Conservation (phyloP, 176 grass and related monocot species). For the Dactylis glomerata region DNA sequence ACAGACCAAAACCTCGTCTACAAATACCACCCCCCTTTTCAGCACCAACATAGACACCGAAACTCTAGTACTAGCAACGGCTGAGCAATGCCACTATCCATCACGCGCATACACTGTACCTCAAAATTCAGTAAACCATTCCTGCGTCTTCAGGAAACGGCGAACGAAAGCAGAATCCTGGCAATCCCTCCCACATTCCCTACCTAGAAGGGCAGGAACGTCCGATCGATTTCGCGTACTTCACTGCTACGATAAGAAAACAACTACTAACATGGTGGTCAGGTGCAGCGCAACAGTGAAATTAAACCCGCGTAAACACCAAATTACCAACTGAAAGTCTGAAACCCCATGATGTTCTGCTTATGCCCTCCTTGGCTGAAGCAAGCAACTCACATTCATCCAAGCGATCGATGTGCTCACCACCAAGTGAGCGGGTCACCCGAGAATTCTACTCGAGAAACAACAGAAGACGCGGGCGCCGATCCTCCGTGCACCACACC, state of each 20-base stretch:
- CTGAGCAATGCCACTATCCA: slow-evolving; percentile 4
- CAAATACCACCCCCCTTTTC: background rate
- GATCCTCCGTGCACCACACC: background rate
- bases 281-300: no score
- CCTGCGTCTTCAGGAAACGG: slow-evolving; percentile 2
- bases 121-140: background rate
- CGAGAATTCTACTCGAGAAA: background rate
- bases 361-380: background rate
- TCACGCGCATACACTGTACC: background rate
- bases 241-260: background rate
- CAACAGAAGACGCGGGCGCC: background rate
- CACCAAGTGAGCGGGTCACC: background rate
- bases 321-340: background rate
- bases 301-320: background rate
- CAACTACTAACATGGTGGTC: background rate
- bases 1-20: background rate
- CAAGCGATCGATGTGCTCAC: background rate
- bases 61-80: background rate
- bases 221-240: background rate
- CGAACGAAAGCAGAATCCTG: background rate
- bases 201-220: no score
- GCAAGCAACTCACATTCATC: background rate
- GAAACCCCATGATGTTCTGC: background rate
- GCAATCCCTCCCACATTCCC: background rate
- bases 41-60: background rate